phyloP scores from a whole-genome alignment of 2,329 filamentous ascomycete genomes.

The Berkeleyomyces basicola region DNA sequence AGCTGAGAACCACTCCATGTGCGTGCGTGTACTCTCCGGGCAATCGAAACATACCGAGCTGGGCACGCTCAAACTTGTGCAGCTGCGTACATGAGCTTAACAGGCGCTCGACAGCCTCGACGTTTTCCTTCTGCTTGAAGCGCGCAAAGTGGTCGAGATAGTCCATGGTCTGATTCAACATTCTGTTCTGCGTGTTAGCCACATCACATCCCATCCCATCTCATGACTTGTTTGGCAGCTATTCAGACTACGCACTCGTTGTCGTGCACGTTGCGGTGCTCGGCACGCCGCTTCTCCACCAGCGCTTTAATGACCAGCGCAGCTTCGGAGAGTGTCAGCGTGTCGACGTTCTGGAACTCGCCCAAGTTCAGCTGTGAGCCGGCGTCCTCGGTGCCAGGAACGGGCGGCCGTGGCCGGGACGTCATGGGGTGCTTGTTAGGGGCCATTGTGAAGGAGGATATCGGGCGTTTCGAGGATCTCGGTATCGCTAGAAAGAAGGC shows the following conservation, averaged over 20 bases:
- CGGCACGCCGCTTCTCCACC: slow-evolving; percentile 60
- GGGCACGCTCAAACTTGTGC: slow-evolving; percentile 82
- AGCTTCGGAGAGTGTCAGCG: slow-evolving; percentile 82
- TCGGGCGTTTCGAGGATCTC: background rate
- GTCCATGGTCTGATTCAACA: slow-evolving; percentile 72
- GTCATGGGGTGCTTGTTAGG: slow-evolving; percentile 21
- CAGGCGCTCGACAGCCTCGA: slow-evolving; percentile 82
- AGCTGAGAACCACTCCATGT: background rate
- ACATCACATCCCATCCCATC: background rate
- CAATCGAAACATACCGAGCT: slow-evolving; percentile 48
- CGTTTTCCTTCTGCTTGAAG: slow-evolving; percentile 88
- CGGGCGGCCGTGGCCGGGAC: slow-evolving; percentile 50
- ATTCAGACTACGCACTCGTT: slow-evolving; percentile 48
- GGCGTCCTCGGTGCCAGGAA: slow-evolving; percentile 75
- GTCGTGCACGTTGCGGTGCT: slow-evolving; percentile 68
- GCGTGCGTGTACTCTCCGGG: background rate
- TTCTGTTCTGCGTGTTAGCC: slow-evolving; percentile 28
- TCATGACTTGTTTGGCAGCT: background rate
- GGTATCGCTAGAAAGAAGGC: background rate
- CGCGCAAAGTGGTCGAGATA: slow-evolving; percentile 91
- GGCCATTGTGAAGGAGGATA: slow-evolving; percentile 4
- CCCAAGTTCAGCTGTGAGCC: slow-evolving; percentile 67
- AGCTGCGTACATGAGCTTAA: slow-evolving; percentile 65
- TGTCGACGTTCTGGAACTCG: slow-evolving; percentile 84
- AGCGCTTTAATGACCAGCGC: slow-evolving; percentile 83